These are phyloP conservation scores for Kalaharituber pfeilii DNA, from an alignment of 2,329 filamentous ascomycete genomes.

Conservation along the genomic window DNA sequence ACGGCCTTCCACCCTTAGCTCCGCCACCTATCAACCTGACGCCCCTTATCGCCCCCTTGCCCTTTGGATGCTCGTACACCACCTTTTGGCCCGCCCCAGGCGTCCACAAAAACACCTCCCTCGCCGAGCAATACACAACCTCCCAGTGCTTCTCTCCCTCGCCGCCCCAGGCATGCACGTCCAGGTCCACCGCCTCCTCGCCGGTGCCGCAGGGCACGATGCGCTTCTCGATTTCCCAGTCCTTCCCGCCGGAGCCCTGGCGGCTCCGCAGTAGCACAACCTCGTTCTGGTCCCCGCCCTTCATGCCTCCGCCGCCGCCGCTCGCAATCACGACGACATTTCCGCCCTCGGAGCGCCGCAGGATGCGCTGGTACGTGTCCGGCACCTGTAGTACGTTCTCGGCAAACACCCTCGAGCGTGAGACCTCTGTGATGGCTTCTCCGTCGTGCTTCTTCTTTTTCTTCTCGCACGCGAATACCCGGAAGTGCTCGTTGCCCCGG, in stretches of 20 bases:
- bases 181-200: conserved; percentile 4
- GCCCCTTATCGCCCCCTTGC: neutral
- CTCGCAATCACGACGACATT: conserved; percentile 12
- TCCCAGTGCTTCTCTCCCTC: conserved; percentile 74
- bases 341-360: conserved; percentile 7
- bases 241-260: neutral
- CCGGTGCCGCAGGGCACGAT: neutral
- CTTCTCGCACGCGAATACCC: neutral
- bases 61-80: neutral
- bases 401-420: neutral
- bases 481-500: neutral
- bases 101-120: conserved; percentile 41
- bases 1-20: neutral
- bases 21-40: neutral
- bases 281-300: neutral
- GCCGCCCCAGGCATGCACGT: conserved; percentile 60
- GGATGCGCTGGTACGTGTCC: conserved; percentile 11
- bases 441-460: neutral
- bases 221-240: neutral
- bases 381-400: neutral
- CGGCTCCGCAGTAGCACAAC: neutral
- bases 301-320: conserved; percentile 8
- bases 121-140: conserved; percentile 51
- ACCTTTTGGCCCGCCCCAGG: neutral
- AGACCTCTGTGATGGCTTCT: neutral